Base-by-base conservation (phyloP, 805 yeast species). In the Yamadazyma paraphyllophila region DNA sequence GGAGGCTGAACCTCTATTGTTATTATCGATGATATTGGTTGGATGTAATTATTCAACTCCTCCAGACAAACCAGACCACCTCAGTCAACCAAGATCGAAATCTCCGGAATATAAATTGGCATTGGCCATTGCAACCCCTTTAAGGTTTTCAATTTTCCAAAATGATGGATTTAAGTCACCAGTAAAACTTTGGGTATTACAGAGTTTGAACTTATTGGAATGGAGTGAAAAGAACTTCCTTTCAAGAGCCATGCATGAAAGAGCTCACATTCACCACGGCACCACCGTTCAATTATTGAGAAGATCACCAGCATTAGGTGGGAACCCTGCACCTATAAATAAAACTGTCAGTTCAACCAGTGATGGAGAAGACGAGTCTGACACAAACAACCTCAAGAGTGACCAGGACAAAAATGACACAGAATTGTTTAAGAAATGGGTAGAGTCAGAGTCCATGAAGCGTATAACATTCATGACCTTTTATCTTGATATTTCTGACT, bases 231-330 rank as follows among this genome's bases (percentile, higher is more conserved):
- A 88, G 65, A 76, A 84, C 48, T 82, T 85, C 53, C 71, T 88
- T 0, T 76, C 79, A 37, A 68, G 96, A 54, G 66, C 68, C 34
- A 63, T 86, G 55, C 96, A 88, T 60, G 96, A 88, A 64, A 65
- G 96, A 39, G 86, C 88, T 0, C 92, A 85, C 62, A 67, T 89
- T 15, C 96, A 89, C 59, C 96, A 88, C 61, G 96, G 94, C 4
- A 85, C 96, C 0, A 82, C 91, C 0, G 82, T 88, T 34, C 96
- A 88, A 62, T 65, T 88, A 36, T 65, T 88, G 41, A 68, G 95
- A 53, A 71, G 96, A 54, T 80, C 88, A 0, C 88, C 95, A 1
- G 77, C 85, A 1, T 63, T 88, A 29, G 90, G 90, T 11, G 90
- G 90, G 0, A 80, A 84, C 46, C 87, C 89, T 0, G 64, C 48